Percentiles rank a stretch among this genome's conserved stretches.
These are phyloP conservation scores for Apiotrichum brassicae DNA, from an alignment of 1,284 basidiomycete genomes.

Conservation along the genomic window DNA sequence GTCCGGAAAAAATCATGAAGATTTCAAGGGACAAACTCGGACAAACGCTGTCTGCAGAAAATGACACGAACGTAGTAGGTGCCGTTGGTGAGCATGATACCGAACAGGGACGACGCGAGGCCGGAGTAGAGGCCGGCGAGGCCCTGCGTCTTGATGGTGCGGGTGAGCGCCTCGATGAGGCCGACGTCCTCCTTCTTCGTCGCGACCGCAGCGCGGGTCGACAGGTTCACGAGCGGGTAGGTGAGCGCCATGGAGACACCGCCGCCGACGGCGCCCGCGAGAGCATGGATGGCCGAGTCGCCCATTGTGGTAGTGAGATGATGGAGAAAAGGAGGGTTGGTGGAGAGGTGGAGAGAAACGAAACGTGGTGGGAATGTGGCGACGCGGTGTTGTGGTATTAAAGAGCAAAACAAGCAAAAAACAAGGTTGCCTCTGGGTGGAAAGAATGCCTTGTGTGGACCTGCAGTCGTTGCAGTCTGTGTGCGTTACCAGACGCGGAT, in stretches of 20 bases:
- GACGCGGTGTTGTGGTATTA: too few species aligned
- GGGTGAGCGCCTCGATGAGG: constrained; percentile 51
- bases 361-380: background rate
- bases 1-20: too few species aligned
- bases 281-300: constrained; percentile 81
- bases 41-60: too few species aligned
- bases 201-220: constrained; percentile 87
- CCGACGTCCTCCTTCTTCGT: constrained; percentile 55
- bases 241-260: constrained; percentile 70
- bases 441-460: too few species aligned
- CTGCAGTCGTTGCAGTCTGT: too few species aligned
- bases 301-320: constrained; percentile 23
- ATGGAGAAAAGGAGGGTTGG: too few species aligned
- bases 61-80: constrained; percentile 37
- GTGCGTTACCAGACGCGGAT: too few species aligned
- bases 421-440: too few species aligned
- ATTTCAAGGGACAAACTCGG: too few species aligned
- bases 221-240: constrained; percentile 81
- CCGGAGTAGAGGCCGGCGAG: constrained; percentile 80
- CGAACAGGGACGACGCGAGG: constrained; percentile 75
- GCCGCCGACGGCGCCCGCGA: constrained; percentile 85
- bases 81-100: constrained; percentile 92
- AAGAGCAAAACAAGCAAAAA: background rate
- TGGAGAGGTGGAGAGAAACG: background rate
- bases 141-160: constrained; percentile 80